Base-by-base conservation (phyloP, 2,329 filamentous ascomycete species). In the Cladobotryum protrusum region DNA sequence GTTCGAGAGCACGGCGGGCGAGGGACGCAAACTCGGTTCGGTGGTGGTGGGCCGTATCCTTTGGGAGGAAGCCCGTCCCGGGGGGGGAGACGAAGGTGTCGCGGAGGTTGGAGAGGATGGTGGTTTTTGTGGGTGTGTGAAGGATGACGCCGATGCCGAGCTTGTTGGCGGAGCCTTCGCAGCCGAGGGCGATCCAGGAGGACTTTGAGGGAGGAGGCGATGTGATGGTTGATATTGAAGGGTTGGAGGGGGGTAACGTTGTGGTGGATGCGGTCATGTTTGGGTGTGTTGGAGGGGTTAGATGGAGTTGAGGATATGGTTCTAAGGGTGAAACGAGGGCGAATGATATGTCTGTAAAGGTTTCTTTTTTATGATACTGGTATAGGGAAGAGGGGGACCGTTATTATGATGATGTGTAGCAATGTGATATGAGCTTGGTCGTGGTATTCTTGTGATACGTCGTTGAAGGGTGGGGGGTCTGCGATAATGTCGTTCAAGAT, bases 91-190 rank as follows among this genome's bases (percentile, higher is more conserved):
- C 78, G 72, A 92, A 99, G 17, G 93, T 99, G 73, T 97, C 87
- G 48, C 93, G 87, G 57, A 99, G 79, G 73, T 99, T 99, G 65
- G 91, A 85, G 58, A 99, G 88, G 65, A 99, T 85, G 35, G 76
- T 73, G 52, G 77, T 72, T 52, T 72, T 69, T 52, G 62, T 70
- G 65, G 60, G 70, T 50, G 83, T 77, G 73, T 97, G 93, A 19
- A 83, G 80, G 67, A 99, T 96, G 52, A 99, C 76, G 63, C 93
- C 93, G 52, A 97, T 86, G 58, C 92, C 93, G 47, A 99, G 83
- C 72, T 99, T 99, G 77, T 99, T 99, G 70, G 93, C 93, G 50
- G 89, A 96, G 67, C 93, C 92, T 75, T 99, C 93, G 65, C 76
- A 79, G 56, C 79, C 79, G 55, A 83, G 70, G 59, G 79, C 76